phyloP scores from a whole-genome alignment of 1,284 basidiomycete species.

The Naganishia sp. region DNA sequence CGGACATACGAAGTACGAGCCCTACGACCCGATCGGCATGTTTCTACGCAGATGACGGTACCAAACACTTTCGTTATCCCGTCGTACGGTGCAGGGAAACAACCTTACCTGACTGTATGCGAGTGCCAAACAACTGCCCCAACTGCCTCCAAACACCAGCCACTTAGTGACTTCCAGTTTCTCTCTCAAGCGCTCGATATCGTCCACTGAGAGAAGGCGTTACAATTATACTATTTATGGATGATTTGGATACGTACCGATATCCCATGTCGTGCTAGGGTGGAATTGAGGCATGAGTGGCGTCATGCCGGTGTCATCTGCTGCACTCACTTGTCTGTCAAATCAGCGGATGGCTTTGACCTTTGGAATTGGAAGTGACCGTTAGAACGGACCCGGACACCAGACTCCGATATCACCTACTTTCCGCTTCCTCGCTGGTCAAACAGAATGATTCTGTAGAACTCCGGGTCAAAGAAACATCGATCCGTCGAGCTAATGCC shows the following conservation, averaged over 20 bases:
- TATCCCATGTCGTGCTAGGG: conserved; percentile 77
- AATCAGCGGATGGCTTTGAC: conserved; percentile 59
- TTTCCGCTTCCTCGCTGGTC: conserved; percentile 87
- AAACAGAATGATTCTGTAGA: conserved; percentile 68
- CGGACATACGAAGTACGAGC: conserved; percentile 66
- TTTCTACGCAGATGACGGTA: conserved; percentile 55
- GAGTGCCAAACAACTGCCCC: conserved; percentile 88
- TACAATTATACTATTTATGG: neutral
- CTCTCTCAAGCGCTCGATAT: conserved; percentile 78
- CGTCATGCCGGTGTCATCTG: too few relatives aligned
- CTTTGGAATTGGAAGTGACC: neutral
- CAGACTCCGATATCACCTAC: conserved; percentile 65
- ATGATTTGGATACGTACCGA: conserved; percentile 49
- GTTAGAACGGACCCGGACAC: conserved; percentile 40
- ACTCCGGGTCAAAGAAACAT: conserved; percentile 75
- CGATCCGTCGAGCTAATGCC: conserved; percentile 60
- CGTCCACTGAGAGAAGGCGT: conserved; percentile 61
- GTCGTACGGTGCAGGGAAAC: neutral
- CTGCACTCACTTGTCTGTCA: conserved; percentile 67
- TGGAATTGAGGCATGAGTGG: neutral
- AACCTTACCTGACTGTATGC: conserved; percentile 74
- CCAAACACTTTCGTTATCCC: neutral
- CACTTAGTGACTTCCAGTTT: conserved; percentile 76
- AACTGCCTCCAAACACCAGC: conserved; percentile 90
- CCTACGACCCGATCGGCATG: conserved; percentile 79